Evolutionary conservation across 345 rosid genomes (phyloP), one percentile per base, ranked within the genome.

Genomic region (Chamaenerion angustifolium): DNA sequence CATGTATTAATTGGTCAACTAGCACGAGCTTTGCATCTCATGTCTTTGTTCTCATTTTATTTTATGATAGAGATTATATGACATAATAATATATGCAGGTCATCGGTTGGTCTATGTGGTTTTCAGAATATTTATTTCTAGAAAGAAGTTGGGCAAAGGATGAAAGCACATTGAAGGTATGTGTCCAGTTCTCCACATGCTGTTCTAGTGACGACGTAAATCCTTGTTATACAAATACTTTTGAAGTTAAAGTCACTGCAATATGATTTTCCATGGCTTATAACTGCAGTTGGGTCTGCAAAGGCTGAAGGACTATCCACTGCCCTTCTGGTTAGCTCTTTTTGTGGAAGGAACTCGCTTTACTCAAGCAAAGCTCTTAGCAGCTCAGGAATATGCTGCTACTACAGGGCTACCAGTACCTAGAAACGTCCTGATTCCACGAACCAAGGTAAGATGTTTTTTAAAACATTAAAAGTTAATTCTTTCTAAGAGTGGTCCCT

Each of bases 101-200:
- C 61, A 72, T 87, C 46, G 96, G 96, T 27, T 88, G 94, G 96
- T 79, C 94, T 56, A 84, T 79, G 81, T 88, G 94, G 96, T 88
- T 88, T 78, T 83, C 96, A 15, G 96, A 77, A 67, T 88, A 77
- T 66, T 61, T 88, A 6, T 81, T 83, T 66, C 73, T 79, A 46
- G 94, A 83, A 62, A 78, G 96, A 64, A 81, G 66, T 65, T 83
- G 96, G 88, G 85, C 70, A 23, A 83, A 77, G 69, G 96, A 83
- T 72, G 86, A 81, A 74, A 63, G 31, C 59, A 88, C 78, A 25
- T 54, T 88, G 67, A 74, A 79, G 77, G 83, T 77, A 23, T 2
- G 54, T 21, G 7, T 31, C 10, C 37, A 31, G 37, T 3, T 31
- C 37, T 31, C 37, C 37, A 5, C 37, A 31, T 31, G 37, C 1